Base-by-base conservation (phyloP, 768 basidiomycete genomes). In the Trametes gibbosa region DNA sequence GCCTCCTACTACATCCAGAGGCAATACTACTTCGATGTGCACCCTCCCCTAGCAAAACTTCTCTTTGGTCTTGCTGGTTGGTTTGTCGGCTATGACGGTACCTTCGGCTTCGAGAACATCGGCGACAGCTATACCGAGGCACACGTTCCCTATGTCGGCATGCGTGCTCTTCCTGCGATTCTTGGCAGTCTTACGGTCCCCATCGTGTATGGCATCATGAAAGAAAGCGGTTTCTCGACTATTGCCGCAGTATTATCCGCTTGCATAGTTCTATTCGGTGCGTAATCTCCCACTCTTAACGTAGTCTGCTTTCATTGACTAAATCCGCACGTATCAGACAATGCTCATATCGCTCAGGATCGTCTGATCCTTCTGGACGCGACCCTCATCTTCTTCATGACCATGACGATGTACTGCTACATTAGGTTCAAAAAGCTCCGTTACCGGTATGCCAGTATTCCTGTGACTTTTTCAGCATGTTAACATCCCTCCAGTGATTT, bases 11-110 rank as follows among this genome's bases (percentile, higher is more conserved):
- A 99, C 74, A 86, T 98, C 70, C 77, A 77, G 46, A 83, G 96
- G 63, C 85, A 97, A 74, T 99, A 98, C 77, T 98, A 98, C 76
- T 99, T 99, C 78, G 97, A 99, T 71, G 96, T 99, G 8, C 97
- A 99, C 68, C 97, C 97, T 37, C 97, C 97, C 2, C 84, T 98
- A 51, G 95, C 97, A 41, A 99, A 99, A 72, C 82, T 99, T 60
- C 80, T 99, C 24, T 92, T 96, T 68, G 97, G 88, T 41, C 81
- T 97, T 34, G 91, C 92, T 27, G 97, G 94, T 62, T 98, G 93
- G 93, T 90, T 95, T 57, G 92, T 95, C 29, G 97, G 96, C 10
- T 98, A 95, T 69, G 90, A 98, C 65, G 97, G 97, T 40, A 79
- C 87, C 50, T 99, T 98, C 74, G 81, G 85, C 27, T 99, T 99